phyloP scores from a whole-genome alignment of 2,329 filamentous ascomycete genomes.

The Mycogone perniciosa region DNA sequence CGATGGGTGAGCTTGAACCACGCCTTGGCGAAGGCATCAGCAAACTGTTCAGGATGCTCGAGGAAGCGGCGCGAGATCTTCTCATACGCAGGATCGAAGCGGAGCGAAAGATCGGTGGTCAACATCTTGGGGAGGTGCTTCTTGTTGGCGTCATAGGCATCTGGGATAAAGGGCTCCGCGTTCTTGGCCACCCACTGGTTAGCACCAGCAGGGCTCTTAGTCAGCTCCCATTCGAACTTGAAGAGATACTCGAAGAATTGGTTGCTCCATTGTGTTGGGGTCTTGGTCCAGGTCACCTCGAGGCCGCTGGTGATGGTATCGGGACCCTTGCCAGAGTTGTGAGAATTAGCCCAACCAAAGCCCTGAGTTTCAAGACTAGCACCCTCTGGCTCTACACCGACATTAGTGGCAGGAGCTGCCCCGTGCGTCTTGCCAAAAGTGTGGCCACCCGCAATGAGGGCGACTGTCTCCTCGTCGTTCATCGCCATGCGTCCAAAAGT shows the following conservation, averaged over 20 bases:
- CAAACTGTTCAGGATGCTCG: slow-evolving; percentile 61
- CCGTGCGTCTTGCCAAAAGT: slow-evolving; percentile 78
- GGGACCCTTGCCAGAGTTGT: slow-evolving; percentile 60
- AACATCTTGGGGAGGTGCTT: slow-evolving; percentile 73
- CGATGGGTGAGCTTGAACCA: slow-evolving; percentile 84
- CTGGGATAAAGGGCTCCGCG: slow-evolving; percentile 59
- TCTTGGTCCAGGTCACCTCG: slow-evolving; percentile 74
- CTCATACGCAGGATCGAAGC: slow-evolving; percentile 65
- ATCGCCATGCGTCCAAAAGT: slow-evolving; percentile 78
- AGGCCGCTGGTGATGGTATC: slow-evolving; percentile 70
- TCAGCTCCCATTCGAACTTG: slow-evolving; percentile 71
- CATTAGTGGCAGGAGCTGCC: slow-evolving; percentile 56
- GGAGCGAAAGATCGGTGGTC: slow-evolving; percentile 67
- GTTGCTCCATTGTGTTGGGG: slow-evolving; percentile 70
- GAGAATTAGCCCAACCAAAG: slow-evolving; percentile 63
- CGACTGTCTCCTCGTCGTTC: slow-evolving; percentile 77
- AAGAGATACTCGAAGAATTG: slow-evolving; percentile 69
- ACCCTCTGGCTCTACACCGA: slow-evolving; percentile 61
- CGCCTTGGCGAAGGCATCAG: slow-evolving; percentile 62
- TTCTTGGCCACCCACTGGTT: slow-evolving; percentile 73
- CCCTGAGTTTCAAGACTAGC: slow-evolving; percentile 61
- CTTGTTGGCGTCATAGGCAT: slow-evolving; percentile 62
- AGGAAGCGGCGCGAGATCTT: slow-evolving; percentile 69
- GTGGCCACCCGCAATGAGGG: slow-evolving; percentile 72
- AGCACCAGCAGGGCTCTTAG: slow-evolving; percentile 68